Conservation (phyloP, 2,329 filamentous ascomycete genomes). For the Aspergillus transmontanensis region DNA sequence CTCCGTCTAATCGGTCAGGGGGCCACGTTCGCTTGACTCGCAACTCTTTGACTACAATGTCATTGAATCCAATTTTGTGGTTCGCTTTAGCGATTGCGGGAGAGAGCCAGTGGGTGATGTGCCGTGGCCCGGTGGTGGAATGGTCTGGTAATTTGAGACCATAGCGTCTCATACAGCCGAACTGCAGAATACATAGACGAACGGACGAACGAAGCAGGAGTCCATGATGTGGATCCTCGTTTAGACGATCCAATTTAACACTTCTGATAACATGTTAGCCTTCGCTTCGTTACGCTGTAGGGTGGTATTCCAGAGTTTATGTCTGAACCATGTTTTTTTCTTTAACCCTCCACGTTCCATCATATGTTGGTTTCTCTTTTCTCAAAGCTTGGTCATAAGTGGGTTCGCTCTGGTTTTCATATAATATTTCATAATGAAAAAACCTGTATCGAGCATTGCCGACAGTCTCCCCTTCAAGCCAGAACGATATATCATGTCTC, state of each 20-base stretch:
- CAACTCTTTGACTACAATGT: constrained; percentile 1
- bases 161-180: neutral
- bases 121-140: neutral
- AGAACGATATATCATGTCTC: constrained; percentile 16
- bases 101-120: neutral
- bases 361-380: neutral
- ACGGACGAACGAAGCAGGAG: neutral
- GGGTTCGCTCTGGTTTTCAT: neutral
- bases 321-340: neutral
- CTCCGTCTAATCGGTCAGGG: neutral
- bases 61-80: neutral
- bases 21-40: neutral
- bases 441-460: neutral
- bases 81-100: constrained; percentile 4
- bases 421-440: neutral
- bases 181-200: neutral
- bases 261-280: neutral
- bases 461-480: neutral
- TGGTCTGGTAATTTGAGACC: neutral
- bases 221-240: constrained; percentile 4
- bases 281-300: neutral
- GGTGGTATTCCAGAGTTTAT: neutral
- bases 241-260: constrained; percentile 5
- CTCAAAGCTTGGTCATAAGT: neutral
- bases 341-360: neutral